Conservation (phyloP, 305 asterid genomes). For the Fraxinus velutina region DNA sequence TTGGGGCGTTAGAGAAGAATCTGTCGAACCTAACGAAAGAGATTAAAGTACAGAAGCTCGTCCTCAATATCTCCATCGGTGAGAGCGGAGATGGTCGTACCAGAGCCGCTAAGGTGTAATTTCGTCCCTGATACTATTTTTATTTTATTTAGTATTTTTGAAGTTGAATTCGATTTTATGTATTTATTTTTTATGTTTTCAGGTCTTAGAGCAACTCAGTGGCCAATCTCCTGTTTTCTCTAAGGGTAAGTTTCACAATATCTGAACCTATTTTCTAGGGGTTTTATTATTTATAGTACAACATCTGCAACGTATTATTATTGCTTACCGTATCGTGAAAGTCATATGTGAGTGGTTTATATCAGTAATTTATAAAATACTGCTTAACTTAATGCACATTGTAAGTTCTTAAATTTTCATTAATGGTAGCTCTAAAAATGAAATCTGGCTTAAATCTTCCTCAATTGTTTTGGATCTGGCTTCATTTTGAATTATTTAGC, state of each 20-base stretch:
- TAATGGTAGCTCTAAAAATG: background rate
- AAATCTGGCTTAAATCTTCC: background rate
- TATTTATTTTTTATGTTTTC: background rate
- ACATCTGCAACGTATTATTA: background rate
- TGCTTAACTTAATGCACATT: background rate
- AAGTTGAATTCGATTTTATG: background rate
- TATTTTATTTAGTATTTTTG: background rate
- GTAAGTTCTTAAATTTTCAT: background rate
- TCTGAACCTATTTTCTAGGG: background rate
- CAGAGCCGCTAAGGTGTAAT: slow-evolving; percentile 26
- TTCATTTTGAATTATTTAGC: background rate
- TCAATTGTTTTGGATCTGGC: background rate
- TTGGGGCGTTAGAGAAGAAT: slow-evolving; percentile 40
- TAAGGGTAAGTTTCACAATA: slow-evolving; percentile 30
- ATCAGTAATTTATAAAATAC: background rate
- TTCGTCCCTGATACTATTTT: background rate
- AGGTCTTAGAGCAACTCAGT: slow-evolving; percentile 55
- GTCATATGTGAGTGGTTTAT: background rate
- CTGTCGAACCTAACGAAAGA: slow-evolving; percentile 45
- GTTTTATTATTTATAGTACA: background rate
- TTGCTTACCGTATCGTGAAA: background rate
- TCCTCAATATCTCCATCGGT: slow-evolving; percentile 45
- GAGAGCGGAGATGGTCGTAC: slow-evolving; percentile 45
- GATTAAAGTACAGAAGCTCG: slow-evolving; percentile 46
- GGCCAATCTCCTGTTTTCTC: slow-evolving; percentile 54